Conservation (phyloP, 805 yeast species). For the Metschnikowia lunata region DNA sequence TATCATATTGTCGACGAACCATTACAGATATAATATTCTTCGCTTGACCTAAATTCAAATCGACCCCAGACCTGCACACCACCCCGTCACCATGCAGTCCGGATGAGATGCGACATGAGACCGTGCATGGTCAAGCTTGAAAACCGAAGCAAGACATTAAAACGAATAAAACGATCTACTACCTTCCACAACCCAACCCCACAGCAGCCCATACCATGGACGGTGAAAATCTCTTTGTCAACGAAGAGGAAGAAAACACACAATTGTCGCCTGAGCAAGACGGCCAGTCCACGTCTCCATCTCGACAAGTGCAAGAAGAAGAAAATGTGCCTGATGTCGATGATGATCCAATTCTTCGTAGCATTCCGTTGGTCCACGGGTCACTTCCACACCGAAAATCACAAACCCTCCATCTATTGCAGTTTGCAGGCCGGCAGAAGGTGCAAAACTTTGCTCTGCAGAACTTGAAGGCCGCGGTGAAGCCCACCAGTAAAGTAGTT, state of each 20-base stretch:
- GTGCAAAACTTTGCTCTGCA: slow-evolving; percentile 34
- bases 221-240: slow-evolving; percentile 15
- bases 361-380: slow-evolving; percentile 34
- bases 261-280: not conserved
- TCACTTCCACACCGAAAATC: slow-evolving; percentile 19
- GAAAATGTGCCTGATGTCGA: slow-evolving; percentile 2
- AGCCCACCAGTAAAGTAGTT: slow-evolving; percentile 56
- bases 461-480: slow-evolving; percentile 47
- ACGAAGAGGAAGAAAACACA: slow-evolving; percentile 16
- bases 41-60: no score
- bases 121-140: no score
- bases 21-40: no score
- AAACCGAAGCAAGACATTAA: no score
- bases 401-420: slow-evolving; percentile 35
- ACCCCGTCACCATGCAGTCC: no score
- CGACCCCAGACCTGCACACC: no score
- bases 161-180: no score
- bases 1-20: no score
- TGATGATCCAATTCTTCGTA: slow-evolving; percentile 38
- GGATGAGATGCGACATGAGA: no score
- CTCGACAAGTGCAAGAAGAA: not conserved
- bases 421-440: slow-evolving; percentile 45
- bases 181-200: not conserved
- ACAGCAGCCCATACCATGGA: slow-evolving; percentile 1
- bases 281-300: not conserved